Evolutionary conservation across 139 green algal species (phyloP).

Genomic region (Dunaliella primolecta): DNA sequence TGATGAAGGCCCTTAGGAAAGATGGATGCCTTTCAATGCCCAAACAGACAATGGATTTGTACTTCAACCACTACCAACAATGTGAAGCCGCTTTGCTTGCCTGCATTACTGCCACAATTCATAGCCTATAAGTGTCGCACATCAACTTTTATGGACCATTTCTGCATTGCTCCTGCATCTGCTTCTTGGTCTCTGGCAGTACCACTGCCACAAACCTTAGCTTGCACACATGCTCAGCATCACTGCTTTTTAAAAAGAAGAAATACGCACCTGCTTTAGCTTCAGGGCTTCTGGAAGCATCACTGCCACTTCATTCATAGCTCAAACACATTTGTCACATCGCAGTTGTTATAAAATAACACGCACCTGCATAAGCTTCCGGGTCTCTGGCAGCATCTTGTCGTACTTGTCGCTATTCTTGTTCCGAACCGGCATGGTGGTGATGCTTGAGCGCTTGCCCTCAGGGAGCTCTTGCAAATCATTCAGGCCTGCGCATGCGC

Average conservation of each 20-base stretch:
- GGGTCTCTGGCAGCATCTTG: conserved; percentile 13
- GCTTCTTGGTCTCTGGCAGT: background rate
- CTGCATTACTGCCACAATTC: background rate
- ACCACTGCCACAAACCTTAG: too few relatives aligned
- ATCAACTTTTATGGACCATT: background rate
- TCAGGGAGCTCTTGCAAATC: background rate
- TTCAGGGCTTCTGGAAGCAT: too few relatives aligned
- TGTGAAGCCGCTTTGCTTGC: background rate
- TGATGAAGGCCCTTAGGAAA: background rate
- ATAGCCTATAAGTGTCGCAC: background rate
- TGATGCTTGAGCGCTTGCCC: background rate
- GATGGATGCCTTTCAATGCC: background rate
- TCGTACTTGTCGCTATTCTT: conserved; percentile 24
- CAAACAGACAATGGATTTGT: background rate
- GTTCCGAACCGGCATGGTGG: conserved; percentile 10
- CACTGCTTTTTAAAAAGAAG: too few relatives aligned
- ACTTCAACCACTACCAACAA: background rate
- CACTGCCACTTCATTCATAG: too few relatives aligned
- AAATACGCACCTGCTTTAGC: too few relatives aligned
- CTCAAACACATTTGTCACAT: conserved; percentile 20
- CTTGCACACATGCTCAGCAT: too few relatives aligned
- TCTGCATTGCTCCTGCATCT: too few relatives aligned
- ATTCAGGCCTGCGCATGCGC: background rate
- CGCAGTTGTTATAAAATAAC: conserved; percentile 3
- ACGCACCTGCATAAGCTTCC: conserved; percentile 14